These are phyloP conservation scores for Corymbia citriodora DNA, from an alignment of 441 rosid species.

Conservation along the genomic window DNA sequence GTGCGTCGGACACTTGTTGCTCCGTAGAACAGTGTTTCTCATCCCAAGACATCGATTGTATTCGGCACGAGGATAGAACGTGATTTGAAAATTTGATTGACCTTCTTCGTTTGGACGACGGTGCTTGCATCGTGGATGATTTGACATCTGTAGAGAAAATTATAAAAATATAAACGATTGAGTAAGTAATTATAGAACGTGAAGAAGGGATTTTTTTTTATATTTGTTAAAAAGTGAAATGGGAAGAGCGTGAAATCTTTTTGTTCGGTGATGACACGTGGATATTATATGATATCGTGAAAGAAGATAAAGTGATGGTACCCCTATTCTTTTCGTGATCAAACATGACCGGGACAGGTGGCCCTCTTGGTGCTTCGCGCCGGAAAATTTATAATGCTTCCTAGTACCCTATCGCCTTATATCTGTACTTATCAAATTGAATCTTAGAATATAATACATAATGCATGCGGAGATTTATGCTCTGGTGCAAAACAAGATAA, in stretches of 20 bases:
- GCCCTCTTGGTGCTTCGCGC: neutral
- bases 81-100: neutral
- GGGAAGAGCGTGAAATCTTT: too few species aligned
- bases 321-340: neutral
- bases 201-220: neutral
- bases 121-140: neutral
- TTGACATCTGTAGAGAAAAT: neutral
- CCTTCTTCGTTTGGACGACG: neutral
- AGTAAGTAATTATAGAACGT: too few species aligned
- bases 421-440: neutral
- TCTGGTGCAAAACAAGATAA: too few species aligned
- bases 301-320: neutral
- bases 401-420: neutral
- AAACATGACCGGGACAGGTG: neutral
- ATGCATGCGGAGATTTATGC: too few species aligned
- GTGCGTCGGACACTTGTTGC: neutral
- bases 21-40: neutral
- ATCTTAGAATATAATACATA: neutral
- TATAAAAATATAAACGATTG: neutral
- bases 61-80: fast-evolving
- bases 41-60: neutral
- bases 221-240: neutral
- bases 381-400: neutral
- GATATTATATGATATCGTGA: neutral
- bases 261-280: neutral